These are phyloP conservation scores for Talaromyces pinophilus DNA, from an alignment of 2,329 filamentous ascomycete species.

Conservation along the genomic window DNA sequence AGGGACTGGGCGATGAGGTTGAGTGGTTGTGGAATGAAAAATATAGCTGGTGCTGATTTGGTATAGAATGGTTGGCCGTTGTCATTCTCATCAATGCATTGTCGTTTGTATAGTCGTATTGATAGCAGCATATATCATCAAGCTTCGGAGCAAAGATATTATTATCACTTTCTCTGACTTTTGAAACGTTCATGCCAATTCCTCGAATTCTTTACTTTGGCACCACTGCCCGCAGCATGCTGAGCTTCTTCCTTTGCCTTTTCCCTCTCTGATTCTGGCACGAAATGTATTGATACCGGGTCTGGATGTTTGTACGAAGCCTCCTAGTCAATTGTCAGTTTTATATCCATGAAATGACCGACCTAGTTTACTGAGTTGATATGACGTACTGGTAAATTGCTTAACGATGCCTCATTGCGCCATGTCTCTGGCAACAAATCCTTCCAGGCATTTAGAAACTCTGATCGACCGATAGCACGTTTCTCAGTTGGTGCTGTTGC, in stretches of 20 bases:
- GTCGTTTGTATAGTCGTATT: neutral
- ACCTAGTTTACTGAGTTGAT: neutral
- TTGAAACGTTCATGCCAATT: conserved; percentile 50
- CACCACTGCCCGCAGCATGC: conserved; percentile 27
- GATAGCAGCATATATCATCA: neutral
- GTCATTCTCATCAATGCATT: neutral
- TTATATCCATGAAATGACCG: neutral
- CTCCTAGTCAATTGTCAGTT: conserved; percentile 20
- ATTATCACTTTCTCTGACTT: conserved; percentile 35
- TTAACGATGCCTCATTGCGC: conserved; percentile 38
- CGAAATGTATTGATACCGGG: conserved; percentile 41
- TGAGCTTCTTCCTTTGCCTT: conserved; percentile 30
- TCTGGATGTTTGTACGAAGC: conserved; percentile 38
- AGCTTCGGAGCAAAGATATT: conserved; percentile 20
- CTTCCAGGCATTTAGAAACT: conserved; percentile 45
- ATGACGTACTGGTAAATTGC: conserved; percentile 35
- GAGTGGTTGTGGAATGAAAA: conserved; percentile 53
- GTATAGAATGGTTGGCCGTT: neutral
- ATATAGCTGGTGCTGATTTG: conserved; percentile 50
- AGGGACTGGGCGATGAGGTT: conserved; percentile 41
- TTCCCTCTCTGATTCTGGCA: conserved; percentile 35
- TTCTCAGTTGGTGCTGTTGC: conserved; percentile 36
- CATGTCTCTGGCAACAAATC: conserved; percentile 48
- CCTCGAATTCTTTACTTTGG: conserved; percentile 38
- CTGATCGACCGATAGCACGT: conserved; percentile 35